Evolutionary conservation across 495 filamentous ascomycete genomes (phyloP).

Genomic region (Margaritispora aquatica): DNA sequence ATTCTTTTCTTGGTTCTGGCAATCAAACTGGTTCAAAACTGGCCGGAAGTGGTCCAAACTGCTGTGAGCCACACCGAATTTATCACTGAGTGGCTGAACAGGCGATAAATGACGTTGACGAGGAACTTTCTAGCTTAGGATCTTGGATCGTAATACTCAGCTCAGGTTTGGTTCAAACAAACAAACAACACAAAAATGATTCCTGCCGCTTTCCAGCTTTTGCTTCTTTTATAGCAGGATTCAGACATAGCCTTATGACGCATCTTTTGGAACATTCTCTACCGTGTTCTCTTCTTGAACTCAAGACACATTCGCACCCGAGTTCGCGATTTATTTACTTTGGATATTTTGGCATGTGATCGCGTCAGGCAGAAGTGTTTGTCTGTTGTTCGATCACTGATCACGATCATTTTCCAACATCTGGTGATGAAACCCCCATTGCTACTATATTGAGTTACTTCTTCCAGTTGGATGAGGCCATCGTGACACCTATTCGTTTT

Average conservation of each 20-base stretch:
- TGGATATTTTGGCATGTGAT: slow-evolving; percentile 18
- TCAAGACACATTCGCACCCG: slow-evolving; percentile 3
- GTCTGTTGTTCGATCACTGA: slow-evolving; percentile 2
- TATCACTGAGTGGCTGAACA: too few relatives aligned
- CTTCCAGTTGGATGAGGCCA: too few relatives aligned
- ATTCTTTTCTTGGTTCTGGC: too few relatives aligned
- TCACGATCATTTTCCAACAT: too few relatives aligned
- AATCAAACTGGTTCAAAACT: too few relatives aligned
- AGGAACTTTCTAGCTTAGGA: neutral
- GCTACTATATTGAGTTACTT: too few relatives aligned
- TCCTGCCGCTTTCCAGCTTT: neutral
- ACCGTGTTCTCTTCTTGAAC: slow-evolving; percentile 6
- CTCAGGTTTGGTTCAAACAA: too few relatives aligned
- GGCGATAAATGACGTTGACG: neutral
- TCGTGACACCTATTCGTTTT: too few relatives aligned
- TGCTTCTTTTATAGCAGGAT: neutral
- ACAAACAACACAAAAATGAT: neutral
- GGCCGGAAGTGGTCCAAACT: too few relatives aligned
- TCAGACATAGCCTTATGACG: neutral
- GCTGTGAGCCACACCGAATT: too few relatives aligned
- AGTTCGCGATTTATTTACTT: slow-evolving; percentile 10
- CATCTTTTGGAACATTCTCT: neutral
- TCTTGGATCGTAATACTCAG: neutral
- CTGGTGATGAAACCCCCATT: slow-evolving; percentile 1
- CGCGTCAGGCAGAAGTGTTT: slow-evolving; percentile 13